phyloP scores from a whole-genome alignment of 768 basidiomycete genomes.

The Lanmaoa pseudosensibilis region DNA sequence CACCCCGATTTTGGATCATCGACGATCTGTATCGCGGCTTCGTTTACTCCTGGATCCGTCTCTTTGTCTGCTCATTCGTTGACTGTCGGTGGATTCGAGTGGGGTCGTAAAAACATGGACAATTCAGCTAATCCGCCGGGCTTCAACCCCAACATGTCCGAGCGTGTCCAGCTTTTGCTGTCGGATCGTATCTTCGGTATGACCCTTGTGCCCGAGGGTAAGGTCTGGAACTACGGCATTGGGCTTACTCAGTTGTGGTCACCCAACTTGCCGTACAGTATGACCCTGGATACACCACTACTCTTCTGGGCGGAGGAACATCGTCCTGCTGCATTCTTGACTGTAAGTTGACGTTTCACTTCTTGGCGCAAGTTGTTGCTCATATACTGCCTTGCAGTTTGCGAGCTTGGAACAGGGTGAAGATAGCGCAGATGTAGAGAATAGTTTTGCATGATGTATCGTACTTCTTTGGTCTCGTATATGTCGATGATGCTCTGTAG shows the following conservation, averaged over 20 bases:
- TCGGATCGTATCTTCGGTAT: conserved; percentile 96
- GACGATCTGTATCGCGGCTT: conserved; percentile 89
- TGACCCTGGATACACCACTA: conserved; percentile 89
- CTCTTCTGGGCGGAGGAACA: conserved; percentile 97
- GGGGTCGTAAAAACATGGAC: conserved; percentile 93
- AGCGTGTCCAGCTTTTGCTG: conserved; percentile 87
- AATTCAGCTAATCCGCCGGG: conserved; percentile 83
- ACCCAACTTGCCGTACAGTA: conserved; percentile 73
- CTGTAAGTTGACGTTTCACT: conserved; percentile 48
- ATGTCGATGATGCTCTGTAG: conserved; percentile 14
- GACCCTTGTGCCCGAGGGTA: conserved; percentile 92
- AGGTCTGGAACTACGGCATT: conserved; percentile 96
- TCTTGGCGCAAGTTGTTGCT: background rate
- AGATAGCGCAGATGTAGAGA: conserved; percentile 94
- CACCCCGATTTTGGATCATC: conserved; percentile 94
- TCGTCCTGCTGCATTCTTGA: conserved; percentile 90
- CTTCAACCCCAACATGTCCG: conserved; percentile 99
- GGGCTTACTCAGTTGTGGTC: conserved; percentile 92
- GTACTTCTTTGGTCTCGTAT: conserved; percentile 4
- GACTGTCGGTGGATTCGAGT: conserved; percentile 92
- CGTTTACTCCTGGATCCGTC: conserved; percentile 97
- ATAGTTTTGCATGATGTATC: conserved; percentile 75
- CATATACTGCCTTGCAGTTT: conserved; percentile 50
- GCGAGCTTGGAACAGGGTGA: conserved; percentile 88
- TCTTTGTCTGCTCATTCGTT: conserved; percentile 92